phyloP scores from a whole-genome alignment of 148 eudicot species.

The Rheum nobile region DNA sequence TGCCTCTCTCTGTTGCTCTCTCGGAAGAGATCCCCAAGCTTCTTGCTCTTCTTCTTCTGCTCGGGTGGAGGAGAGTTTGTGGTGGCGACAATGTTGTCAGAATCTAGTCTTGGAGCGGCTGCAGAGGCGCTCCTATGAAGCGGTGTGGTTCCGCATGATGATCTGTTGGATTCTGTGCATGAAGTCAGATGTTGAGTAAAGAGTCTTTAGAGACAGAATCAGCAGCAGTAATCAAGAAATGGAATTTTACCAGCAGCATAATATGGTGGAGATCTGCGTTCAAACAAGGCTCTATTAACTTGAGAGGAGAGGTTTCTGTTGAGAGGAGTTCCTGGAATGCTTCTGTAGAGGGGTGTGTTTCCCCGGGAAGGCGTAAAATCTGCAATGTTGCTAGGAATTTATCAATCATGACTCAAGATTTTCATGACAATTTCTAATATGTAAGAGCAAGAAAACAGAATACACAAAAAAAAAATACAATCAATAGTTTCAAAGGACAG shows the following conservation, averaged over 20 bases:
- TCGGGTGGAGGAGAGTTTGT: constrained; percentile 16
- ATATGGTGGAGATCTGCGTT: constrained; percentile 14
- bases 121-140: not conserved
- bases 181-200: too few species aligned
- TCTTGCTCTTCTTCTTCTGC: constrained; percentile 26
- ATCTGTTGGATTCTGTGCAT: constrained; percentile 1
- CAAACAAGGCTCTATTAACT: constrained; percentile 19
- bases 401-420: not conserved
- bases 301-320: constrained; percentile 20
- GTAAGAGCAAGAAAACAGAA: not conserved
- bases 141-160: not conserved
- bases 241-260: not conserved
- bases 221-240: not conserved
- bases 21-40: constrained; percentile 48
- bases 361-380: constrained; percentile 82
- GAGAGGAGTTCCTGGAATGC: constrained; percentile 26
- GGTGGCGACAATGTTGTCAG: not conserved
- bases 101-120: not conserved
- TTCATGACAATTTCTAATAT: not conserved
- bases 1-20: constrained; percentile 41
- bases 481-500: too few species aligned
- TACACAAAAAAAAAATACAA: not conserved
- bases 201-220: too few species aligned
- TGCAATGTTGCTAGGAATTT: constrained; percentile 21
- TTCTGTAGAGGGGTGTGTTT: constrained; percentile 53